phyloP scores from a whole-genome alignment of 768 basidiomycete species.

The Nidularia sp. region DNA sequence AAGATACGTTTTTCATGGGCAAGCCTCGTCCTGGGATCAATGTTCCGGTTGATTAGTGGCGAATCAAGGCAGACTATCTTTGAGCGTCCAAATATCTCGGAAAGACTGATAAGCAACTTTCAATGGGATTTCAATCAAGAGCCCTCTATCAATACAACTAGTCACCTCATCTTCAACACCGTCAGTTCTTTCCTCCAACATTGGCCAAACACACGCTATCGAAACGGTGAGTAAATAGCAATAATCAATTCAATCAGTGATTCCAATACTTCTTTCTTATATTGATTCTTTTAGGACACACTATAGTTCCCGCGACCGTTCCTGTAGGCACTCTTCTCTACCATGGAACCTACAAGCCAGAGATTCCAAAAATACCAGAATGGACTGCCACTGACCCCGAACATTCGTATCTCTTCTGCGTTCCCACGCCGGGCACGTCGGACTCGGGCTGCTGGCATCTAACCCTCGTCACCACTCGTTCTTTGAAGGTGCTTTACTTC shows the following conservation, averaged over 20 bases:
- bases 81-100: too few species aligned
- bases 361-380: conserved; percentile 6
- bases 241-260: background rate
- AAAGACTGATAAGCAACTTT: background rate
- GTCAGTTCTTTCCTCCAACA: conserved; percentile 28
- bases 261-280: background rate
- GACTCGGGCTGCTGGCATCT: conserved; percentile 14
- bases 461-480: conserved; percentile 15
- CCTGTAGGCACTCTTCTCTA: conserved; percentile 17
- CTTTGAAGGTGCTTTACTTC: conserved; percentile 32
- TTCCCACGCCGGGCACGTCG: background rate
- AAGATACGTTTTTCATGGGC: too few species aligned
- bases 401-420: conserved; percentile 7
- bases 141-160: conserved; percentile 15
- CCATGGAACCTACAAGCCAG: conserved; percentile 11
- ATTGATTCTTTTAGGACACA: conserved; percentile 8
- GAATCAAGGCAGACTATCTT: too few species aligned
- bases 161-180: conserved; percentile 28
- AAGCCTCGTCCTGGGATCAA: too few species aligned
- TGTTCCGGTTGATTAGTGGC: too few species aligned
- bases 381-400: conserved; percentile 17
- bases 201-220: conserved; percentile 31
- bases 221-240: conserved; percentile 21
- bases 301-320: conserved; percentile 13
- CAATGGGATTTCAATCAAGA: conserved; percentile 6